Conservation (phyloP, 2,329 filamentous ascomycete genomes). For the Chrysoporthe cubensis region DNA sequence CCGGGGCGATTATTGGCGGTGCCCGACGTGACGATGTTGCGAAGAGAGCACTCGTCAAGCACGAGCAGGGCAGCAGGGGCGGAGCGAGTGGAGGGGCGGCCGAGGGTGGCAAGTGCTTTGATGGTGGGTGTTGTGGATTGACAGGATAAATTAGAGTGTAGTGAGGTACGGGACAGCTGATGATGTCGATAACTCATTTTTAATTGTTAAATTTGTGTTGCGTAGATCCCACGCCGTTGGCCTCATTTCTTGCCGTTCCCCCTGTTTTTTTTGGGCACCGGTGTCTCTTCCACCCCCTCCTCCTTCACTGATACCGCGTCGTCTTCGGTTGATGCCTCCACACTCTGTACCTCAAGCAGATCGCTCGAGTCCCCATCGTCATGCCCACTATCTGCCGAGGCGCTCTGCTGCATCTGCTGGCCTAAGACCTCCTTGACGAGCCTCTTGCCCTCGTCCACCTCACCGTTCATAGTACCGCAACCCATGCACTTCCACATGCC, state of each 20-base stretch:
- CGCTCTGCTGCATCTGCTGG: conserved; percentile 30
- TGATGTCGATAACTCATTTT: not conserved
- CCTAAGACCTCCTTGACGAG: conserved; percentile 69
- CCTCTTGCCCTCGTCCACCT: conserved; percentile 74
- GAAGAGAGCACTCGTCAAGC: not conserved
- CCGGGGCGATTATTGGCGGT: not conserved
- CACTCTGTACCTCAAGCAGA: conserved; percentile 21
- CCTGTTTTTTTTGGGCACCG: conserved; percentile 11
- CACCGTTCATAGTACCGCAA: conserved; percentile 83
- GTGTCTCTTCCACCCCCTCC: conserved; percentile 7
- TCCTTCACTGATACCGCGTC: conserved; percentile 4
- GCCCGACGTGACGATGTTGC: not conserved
- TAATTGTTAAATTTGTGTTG: not conserved
- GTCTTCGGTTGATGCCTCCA: conserved; percentile 13
- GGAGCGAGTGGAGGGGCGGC: not conserved
- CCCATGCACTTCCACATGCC: conserved; percentile 87
- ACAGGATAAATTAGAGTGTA: not conserved
- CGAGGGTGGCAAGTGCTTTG: not conserved
- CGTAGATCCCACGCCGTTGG: not conserved
- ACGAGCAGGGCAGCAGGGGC: not conserved
- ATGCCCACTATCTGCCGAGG: conserved; percentile 25
- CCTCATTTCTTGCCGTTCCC: conserved; percentile 11
- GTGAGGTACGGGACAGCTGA: not conserved
- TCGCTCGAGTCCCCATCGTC: conserved; percentile 28
- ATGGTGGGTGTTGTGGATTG: not conserved